A percentile compares a stretch with the other conserved stretches of the same genome.
Conservation (phyloP, 139 green algal species). For the Chlorokybus atmophyticus region DNA sequence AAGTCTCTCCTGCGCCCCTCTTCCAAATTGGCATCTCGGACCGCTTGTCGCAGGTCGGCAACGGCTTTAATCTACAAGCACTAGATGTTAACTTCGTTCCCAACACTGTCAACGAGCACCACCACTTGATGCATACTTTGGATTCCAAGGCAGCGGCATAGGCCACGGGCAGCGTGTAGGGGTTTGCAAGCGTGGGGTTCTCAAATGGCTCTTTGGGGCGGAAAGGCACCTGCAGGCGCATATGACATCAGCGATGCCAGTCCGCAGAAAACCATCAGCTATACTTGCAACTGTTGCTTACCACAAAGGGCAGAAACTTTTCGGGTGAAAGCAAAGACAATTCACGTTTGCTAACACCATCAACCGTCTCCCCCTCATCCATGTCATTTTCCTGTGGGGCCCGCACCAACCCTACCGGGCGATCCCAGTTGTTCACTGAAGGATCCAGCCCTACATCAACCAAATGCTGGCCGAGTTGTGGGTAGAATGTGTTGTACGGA, state of each 20-base stretch:
- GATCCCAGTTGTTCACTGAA: constrained; percentile 22
- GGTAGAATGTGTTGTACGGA: constrained; percentile 34
- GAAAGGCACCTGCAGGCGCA: constrained; percentile 7
- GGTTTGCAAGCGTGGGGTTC: constrained; percentile 10
- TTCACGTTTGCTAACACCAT: background rate
- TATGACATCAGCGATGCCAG: too few species aligned
- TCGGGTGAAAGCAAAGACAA: constrained; percentile 12
- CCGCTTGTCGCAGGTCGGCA: constrained; percentile 44
- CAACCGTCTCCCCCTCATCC: background rate
- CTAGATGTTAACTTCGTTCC: too few species aligned
- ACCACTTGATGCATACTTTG: too few species aligned
- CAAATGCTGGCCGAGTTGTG: constrained; percentile 18
- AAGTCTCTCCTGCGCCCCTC: constrained; percentile 56
- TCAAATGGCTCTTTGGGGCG: background rate
- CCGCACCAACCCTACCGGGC: constrained; percentile 5
- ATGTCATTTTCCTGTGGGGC: background rate
- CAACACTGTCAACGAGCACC: too few species aligned
- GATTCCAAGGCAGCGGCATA: constrained; percentile 60
- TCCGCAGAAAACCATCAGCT: too few species aligned
- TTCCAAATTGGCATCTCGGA: constrained; percentile 47
- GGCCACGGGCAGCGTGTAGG: constrained; percentile 61
- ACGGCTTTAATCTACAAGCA: too few species aligned
- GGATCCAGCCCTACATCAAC: constrained; percentile 13
- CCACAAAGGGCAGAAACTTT: constrained; percentile 30
- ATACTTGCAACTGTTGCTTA: constrained; percentile 10